Base-by-base conservation (phyloP, 2,329 filamentous ascomycete genomes). In the Fusarium proliferatum region DNA sequence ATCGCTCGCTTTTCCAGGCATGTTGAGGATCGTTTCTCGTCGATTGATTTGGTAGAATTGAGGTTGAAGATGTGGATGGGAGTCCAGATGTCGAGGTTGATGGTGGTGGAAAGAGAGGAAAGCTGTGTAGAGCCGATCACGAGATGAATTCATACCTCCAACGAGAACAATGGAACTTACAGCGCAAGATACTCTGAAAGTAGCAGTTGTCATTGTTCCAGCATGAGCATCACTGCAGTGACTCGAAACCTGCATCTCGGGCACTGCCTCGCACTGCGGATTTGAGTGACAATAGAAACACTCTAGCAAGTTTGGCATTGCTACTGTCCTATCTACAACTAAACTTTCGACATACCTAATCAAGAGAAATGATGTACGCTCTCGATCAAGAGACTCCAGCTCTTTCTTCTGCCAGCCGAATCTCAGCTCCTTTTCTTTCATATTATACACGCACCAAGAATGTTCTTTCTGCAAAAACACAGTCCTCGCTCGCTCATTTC, bases 1-100 rank as follows among this genome's bases (percentile, higher is more conserved):
- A 41, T 73, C 60, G 30, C 69, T 66, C 19, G 69, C 46, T 16
- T 72, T 53, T 30, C 67, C 66, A 30, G 75, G 61, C 78, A 79
- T 80, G 58, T 34, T 69, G 67, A 21, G 39, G 38, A 15, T 62
- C 5, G 53, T 33, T 43, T 36, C 21, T 19, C 23, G 61, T 15
- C 43, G 45, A 7, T 38, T 17, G n/a, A 39, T 48, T 34, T 26
- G 33, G 26, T 30, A 53, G 28, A 36, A 23, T 16, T 45, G 42
- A 33, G 9, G 60, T 34, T 68, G 63, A 28, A 15, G 45, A 26
- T 46, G 48, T 36, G 16, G 17, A 51, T 56, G 19, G 26, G 56
- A 46, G 49, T 57, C 34, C 13, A 49, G 30, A 36, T 41, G 15
- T 34, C 21, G n/a, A 42, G 8, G 21, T 12, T 6, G 38, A 33